Evolutionary conservation across 1,139 yeast species (phyloP), one percentile per base, ranked within the genome.

Genomic region (Candida tetrigidarum): DNA sequence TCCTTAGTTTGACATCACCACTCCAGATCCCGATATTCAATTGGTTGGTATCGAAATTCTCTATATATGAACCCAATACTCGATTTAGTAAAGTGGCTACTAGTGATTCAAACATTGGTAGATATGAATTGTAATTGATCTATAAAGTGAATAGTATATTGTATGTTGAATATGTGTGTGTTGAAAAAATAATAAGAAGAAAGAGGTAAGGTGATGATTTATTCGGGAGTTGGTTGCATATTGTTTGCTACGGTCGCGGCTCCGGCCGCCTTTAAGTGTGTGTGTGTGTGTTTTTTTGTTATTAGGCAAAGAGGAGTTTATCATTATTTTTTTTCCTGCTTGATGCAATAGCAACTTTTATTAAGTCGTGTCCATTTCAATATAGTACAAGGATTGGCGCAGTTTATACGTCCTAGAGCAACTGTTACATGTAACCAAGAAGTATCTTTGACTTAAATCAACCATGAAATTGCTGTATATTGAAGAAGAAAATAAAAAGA

Each of bases 21-120:
- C 93, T 83, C 97, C 99, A 92, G 35, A 95, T 92, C 2, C 98
- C 99, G 46, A 93, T 92, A 57, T 93, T 91, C 59, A 93, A 71
- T 60, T 92, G 97, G 54, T 88, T 88, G 11, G 97, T 92, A 66
- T 95, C 99, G 61, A 93, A 93, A 64, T 93, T 87, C 67, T 95
- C 96, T 43, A 95, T 93, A 68, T 93, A 87, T 14, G 85, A 74
- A 3, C 89, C 88, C 53, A 80, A 60, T 48, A 80, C 72, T 49
- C 83, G 58, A 56, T 80, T 80, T 47, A 80, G 65, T 22, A 80
- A 64, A 45, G 71, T 77, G 23, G 85, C 84, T 23, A 78, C 84
- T 26, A 80, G 59, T 11, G 83, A 78, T 58, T 80, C 85, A 58
- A 80, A 73, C 85, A 80, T 80, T 19, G 36, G 25, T 20, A 4